Conservation (phyloP, 2,329 filamentous ascomycete species). For the Fusarium torreyae region DNA sequence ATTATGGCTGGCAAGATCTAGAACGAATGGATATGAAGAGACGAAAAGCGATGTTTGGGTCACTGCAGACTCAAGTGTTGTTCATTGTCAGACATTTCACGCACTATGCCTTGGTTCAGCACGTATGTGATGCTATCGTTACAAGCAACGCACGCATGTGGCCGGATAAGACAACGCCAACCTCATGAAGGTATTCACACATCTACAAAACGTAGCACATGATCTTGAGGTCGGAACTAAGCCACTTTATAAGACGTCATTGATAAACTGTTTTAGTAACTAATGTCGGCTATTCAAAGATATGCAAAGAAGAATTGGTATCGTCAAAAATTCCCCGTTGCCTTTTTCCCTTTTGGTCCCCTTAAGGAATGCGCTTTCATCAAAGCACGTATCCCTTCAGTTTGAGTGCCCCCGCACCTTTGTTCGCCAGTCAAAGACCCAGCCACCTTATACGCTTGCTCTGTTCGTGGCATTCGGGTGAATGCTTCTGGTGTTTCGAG, state of each 20-base stretch:
- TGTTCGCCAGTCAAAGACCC: slow-evolving; percentile 21
- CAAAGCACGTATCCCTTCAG: slow-evolving; percentile 27
- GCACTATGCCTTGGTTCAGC: not conserved
- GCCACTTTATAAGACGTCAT: slow-evolving; percentile 23
- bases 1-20: slow-evolving; percentile 8
- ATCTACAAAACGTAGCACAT: slow-evolving; percentile 8
- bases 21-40: slow-evolving; percentile 10
- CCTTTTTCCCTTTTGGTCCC: slow-evolving; percentile 13
- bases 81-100: slow-evolving; percentile 1
- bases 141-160: slow-evolving; percentile 13
- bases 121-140: slow-evolving; percentile 14
- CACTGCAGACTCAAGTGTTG: slow-evolving; percentile 8
- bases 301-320: slow-evolving; percentile 24
- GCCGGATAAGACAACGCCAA: slow-evolving; percentile 29
- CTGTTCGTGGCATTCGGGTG: slow-evolving; percentile 16
- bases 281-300: slow-evolving; percentile 5
- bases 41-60: slow-evolving; percentile 11
- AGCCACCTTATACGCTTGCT: slow-evolving; percentile 21
- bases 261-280: slow-evolving; percentile 11
- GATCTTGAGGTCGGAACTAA: not conserved
- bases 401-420: slow-evolving; percentile 19
- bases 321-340: slow-evolving; percentile 11
- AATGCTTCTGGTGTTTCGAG: slow-evolving; percentile 7
- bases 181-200: slow-evolving; percentile 24
- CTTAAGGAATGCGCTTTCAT: slow-evolving; percentile 38